These are phyloP conservation scores for Neurospora sp. DNA, from an alignment of 2,329 filamentous ascomycete genomes.

Conservation along the genomic window DNA sequence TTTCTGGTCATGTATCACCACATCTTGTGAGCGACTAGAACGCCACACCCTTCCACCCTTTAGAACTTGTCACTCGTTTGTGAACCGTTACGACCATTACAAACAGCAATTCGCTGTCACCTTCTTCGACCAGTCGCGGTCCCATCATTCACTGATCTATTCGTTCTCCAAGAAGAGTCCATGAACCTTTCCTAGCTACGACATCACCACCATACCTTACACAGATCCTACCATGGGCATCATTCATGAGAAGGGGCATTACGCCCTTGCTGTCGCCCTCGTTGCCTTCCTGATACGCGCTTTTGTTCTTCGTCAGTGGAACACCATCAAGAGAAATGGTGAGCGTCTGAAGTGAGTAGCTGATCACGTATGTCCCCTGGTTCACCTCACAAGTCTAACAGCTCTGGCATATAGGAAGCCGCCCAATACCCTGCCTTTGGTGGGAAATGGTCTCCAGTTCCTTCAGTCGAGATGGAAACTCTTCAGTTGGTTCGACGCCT, in stretches of 20 bases:
- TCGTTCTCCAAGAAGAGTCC: not conserved
- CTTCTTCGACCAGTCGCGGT: not conserved
- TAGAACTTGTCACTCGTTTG: not conserved
- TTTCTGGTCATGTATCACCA: not conserved
- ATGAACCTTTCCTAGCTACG: not conserved
- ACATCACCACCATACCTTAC: not conserved
- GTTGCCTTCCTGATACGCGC: constrained; percentile 10
- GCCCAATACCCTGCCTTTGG: constrained; percentile 42
- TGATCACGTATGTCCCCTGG: not conserved
- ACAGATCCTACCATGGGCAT: constrained; percentile 11
- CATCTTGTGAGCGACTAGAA: not conserved
- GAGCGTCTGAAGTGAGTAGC: constrained; percentile 22
- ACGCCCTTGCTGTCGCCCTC: constrained; percentile 6
- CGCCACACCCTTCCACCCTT: not conserved
- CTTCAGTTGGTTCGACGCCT: constrained; percentile 53
- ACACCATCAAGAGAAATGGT: constrained; percentile 21
- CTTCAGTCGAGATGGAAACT: constrained; percentile 49
- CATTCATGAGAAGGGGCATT: constrained; percentile 7
- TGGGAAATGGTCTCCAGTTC: constrained; percentile 53
- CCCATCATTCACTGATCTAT: not conserved
- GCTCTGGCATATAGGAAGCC: constrained; percentile 28
- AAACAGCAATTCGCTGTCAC: not conserved
- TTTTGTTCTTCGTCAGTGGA: constrained; percentile 2
- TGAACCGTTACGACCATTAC: not conserved
- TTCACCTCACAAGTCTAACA: constrained; percentile 6